Evolutionary conservation across 345 rosid species (phyloP).

Genomic region (Lepidium sativum): DNA sequence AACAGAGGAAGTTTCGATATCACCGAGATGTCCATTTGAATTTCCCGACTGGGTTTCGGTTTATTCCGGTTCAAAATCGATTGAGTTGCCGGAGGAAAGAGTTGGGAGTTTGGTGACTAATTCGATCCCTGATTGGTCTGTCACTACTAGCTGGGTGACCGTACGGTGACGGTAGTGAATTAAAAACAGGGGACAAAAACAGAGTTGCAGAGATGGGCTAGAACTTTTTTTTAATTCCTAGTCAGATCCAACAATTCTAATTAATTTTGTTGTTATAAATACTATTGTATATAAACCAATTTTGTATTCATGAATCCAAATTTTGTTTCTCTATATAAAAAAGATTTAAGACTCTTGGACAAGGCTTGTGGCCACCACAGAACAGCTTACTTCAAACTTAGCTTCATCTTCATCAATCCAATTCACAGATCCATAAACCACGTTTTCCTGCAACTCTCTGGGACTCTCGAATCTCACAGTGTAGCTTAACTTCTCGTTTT

Average conservation of each 20-base stretch:
- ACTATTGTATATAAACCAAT: not conserved
- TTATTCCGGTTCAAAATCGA: slow-evolving; percentile 4
- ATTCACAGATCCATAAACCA: slow-evolving; percentile 38
- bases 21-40: slow-evolving; percentile 48
- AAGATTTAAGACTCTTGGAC: slow-evolving; percentile 14
- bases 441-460: slow-evolving; percentile 25
- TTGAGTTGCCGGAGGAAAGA: slow-evolving; percentile 22
- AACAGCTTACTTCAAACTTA: slow-evolving; percentile 5
- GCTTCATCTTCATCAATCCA: slow-evolving; percentile 42
- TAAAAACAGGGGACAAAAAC: slow-evolving; percentile 9
- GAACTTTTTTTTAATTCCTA: not conserved
- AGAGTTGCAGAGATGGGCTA: slow-evolving; percentile 8
- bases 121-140: slow-evolving; percentile 33
- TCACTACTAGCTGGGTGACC: slow-evolving; percentile 31
- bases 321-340: not conserved
- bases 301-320: not conserved
- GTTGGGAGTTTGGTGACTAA: slow-evolving; percentile 17
- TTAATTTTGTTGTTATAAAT: not conserved
- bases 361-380: slow-evolving; percentile 30
- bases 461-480: slow-evolving; percentile 46
- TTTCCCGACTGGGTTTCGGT: slow-evolving; percentile 38
- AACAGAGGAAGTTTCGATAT: slow-evolving; percentile 13
- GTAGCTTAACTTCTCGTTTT: slow-evolving; percentile 43
- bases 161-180: slow-evolving; percentile 21
- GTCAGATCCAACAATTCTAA: slow-evolving; percentile 19